Conservation (phyloP, 495 filamentous ascomycete genomes). For the Lepidopterella palustris region DNA sequence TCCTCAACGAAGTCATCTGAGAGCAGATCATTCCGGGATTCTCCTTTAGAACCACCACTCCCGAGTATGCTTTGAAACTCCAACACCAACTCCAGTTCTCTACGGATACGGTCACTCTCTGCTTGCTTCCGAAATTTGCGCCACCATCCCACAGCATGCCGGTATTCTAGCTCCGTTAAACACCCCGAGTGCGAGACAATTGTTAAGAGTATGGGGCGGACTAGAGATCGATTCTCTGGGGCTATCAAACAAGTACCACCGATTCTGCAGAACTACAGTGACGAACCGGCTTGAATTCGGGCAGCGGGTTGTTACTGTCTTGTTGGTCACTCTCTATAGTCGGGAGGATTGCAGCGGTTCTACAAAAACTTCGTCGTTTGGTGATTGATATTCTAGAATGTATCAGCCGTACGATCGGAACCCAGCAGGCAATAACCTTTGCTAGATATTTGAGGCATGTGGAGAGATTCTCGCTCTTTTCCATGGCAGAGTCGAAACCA, state of each 20-base stretch:
- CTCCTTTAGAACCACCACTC: background rate
- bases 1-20: constrained; percentile 13
- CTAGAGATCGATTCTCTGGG: background rate
- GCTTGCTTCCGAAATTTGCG: background rate
- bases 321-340: constrained; percentile 4
- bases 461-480: background rate
- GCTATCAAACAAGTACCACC: too few relatives aligned
- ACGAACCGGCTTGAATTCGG: background rate
- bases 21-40: constrained; percentile 7
- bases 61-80: constrained; percentile 6
- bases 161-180: background rate
- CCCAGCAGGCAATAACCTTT: constrained; percentile 3
- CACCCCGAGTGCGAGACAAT: background rate
- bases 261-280: too few relatives aligned
- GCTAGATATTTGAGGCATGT: background rate
- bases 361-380: background rate
- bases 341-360: background rate
- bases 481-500: too few relatives aligned
- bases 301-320: background rate
- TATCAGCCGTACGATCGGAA: constrained; percentile 5
- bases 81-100: constrained; percentile 6
- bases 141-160: constrained; percentile 2
- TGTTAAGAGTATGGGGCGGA: background rate
- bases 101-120: background rate
- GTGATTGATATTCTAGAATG: background rate